These are phyloP conservation scores for Cercospora sp. DNA, from an alignment of 2,329 filamentous ascomycete genomes.

Conservation along the genomic window DNA sequence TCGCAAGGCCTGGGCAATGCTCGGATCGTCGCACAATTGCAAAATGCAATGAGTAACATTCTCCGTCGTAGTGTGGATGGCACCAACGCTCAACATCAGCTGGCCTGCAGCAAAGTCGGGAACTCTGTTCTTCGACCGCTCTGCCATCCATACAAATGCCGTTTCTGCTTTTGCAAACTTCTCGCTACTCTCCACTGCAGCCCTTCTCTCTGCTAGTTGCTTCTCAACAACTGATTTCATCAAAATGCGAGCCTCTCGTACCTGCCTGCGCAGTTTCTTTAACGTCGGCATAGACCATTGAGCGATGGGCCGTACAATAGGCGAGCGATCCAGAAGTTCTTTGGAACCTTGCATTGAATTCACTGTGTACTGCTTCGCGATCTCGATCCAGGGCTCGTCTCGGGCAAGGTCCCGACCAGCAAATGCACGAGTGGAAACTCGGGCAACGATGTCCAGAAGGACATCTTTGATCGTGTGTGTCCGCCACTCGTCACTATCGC, in stretches of 20 bases:
- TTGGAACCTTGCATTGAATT: neutral
- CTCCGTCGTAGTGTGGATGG: conserved; percentile 30
- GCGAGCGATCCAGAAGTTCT: neutral
- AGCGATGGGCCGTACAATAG: neutral
- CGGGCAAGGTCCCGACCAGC: neutral
- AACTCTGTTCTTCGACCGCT: neutral
- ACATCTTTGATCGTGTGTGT: neutral
- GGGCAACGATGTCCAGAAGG: neutral
- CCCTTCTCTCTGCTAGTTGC: neutral
- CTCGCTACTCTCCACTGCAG: neutral
- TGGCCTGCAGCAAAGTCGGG: conserved; percentile 9
- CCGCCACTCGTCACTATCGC: conserved; percentile 8
- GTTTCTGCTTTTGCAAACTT: neutral
- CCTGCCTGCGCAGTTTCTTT: neutral
- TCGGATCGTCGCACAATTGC: neutral
- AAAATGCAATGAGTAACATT: conserved; percentile 9
- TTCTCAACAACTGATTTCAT: neutral
- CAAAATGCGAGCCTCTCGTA: neutral
- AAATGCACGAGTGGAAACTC: neutral
- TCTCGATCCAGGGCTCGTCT: neutral
- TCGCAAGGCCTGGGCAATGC: neutral
- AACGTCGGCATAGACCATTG: neutral
- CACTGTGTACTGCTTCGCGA: neutral
- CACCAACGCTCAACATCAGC: conserved; percentile 18
- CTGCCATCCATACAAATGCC: neutral